These are phyloP conservation scores for Pugionium dolabratum DNA, from an alignment of 345 rosid species.

Conservation along the genomic window DNA sequence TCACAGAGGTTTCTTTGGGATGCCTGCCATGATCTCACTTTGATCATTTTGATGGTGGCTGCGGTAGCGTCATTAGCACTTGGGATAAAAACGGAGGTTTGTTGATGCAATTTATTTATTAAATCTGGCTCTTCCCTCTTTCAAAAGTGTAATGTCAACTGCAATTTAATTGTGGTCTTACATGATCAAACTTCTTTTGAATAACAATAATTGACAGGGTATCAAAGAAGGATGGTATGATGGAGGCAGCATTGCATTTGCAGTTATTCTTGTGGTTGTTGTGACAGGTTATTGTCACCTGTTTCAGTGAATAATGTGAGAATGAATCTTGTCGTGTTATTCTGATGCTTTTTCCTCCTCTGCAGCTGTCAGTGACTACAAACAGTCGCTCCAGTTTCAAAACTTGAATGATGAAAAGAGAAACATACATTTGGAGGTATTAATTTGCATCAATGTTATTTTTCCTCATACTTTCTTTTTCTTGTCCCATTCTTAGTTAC, in stretches of 20 bases:
- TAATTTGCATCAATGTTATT: neutral
- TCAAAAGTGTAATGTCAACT: neutral
- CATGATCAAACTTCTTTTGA: neutral
- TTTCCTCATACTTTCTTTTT: neutral
- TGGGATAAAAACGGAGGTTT: conserved; percentile 97
- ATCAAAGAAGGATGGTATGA: conserved; percentile 95
- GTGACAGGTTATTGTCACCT: conserved; percentile 68
- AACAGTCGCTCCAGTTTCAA: conserved; percentile 97
- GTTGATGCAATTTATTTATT: conserved; percentile 9
- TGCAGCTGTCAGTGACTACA: conserved; percentile 95
- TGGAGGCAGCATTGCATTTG: conserved; percentile 97
- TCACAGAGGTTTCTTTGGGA: conserved; percentile 82
- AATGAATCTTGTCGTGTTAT: neutral
- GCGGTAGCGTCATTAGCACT: conserved; percentile 84
- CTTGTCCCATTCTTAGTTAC: conserved; percentile 19
- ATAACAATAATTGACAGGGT: conserved; percentile 53
- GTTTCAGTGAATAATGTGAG: neutral
- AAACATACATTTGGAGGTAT: conserved; percentile 94
- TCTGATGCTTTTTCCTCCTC: conserved; percentile 12
- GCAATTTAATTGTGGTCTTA: neutral
- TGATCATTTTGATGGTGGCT: conserved; percentile 88
- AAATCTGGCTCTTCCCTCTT: neutral
- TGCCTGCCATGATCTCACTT: conserved; percentile 80
- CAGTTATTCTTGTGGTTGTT: conserved; percentile 82
- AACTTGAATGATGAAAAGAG: conserved; percentile 92